Evolutionary conservation across 176 grass and related monocot species (phyloP), one percentile per base, ranked within the genome.

Genomic region (Zea mays): DNA sequence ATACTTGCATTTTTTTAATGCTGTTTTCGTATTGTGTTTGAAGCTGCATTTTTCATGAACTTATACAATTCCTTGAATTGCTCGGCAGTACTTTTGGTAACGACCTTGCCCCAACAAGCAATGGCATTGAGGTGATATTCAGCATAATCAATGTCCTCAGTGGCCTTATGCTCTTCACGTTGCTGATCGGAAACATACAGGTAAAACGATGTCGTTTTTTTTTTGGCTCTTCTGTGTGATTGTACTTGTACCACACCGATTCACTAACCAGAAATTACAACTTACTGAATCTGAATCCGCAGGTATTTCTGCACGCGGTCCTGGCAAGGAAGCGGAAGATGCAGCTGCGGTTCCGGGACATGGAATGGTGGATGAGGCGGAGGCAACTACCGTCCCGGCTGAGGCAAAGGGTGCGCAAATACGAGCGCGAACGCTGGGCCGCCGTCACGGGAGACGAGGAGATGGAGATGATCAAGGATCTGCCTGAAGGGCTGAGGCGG

Each of bases 301-400:
- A 98, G 96, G 96, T 98, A 4, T 92, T 98, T 85, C 72, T 98
- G 81, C 96, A 98, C 41, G 87, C 96, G 14, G 96, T 98, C 19
- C 45, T 98, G 74, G 96, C 87, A 36, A 88, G 92, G 62, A 98
- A 90, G 87, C 80, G 96, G 11, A 98, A 94, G 87, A 92, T 98
- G 85, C 96, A 98, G 43, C 46, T 98, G 49, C 67, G 92, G 4
- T 98, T 82, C 72, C 87, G 92, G 17, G 96, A 98, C 65, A 88
- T 98, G 91, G 96, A 98, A 83, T 98, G 96, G 96, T 98, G 96
- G 96, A 98, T 98, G 96, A 83, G 90, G 27, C 79, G 96, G 85
- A 82, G 96, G 78, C 96, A 98, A 38, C 59, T 98, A 19, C 89
- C 96, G 0, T 94, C 89, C 27, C 83, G 89, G 17, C 76, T 98